Evolutionary conservation across 495 filamentous ascomycete genomes (phyloP), one percentile per base, ranked within the genome.

Genomic region (Podospora pseudoanserina): DNA sequence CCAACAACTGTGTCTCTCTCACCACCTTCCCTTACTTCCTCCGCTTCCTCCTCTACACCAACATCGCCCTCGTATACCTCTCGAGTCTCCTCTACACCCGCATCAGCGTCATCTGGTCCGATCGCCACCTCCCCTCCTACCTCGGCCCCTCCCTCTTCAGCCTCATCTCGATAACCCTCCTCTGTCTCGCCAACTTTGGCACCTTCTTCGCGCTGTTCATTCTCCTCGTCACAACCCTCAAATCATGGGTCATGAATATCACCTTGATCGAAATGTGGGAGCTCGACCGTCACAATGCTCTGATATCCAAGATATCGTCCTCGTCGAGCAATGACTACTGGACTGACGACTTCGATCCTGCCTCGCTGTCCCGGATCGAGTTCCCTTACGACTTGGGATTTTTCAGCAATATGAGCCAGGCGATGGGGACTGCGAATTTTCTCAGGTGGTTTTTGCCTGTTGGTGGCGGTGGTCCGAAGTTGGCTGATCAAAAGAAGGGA

Each of bases 201-300:
- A 90, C 90, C 0, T 75, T 88, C 6, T 86, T 96, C 69, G 86
- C 84, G 2, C 81, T 97, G 0, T 79, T 80, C 27, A 80, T 97
- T 53, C 79, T 97, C 0, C 73, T 96, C 0, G 70, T 86, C 13
- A 80, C 77, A 3, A 81, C 83, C 7, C 64, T 73, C 2, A 68
- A 77, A 39, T 76, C 77, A 53, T 81, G 84, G 75, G 56, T 77
- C 23, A 72, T 80, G 60, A 86, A 86, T 70, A 79, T 71, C 6
- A 97, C 94, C 0, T 93, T 92, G 64, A 98, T 99, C 71, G 95
- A 99, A 76, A 85, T 86, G 30, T 97, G 94, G 94, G 93, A 97
- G 78, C 91, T 96, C 4, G 90, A 97, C 73, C 83, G 93, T 15
- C 94, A 98, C 78, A 87, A 91, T 57, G 88, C 89, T 2, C 82